Base-by-base conservation (phyloP, 2,329 filamentous ascomycete genomes). In the Pseudogymnoascus verrucosus region DNA sequence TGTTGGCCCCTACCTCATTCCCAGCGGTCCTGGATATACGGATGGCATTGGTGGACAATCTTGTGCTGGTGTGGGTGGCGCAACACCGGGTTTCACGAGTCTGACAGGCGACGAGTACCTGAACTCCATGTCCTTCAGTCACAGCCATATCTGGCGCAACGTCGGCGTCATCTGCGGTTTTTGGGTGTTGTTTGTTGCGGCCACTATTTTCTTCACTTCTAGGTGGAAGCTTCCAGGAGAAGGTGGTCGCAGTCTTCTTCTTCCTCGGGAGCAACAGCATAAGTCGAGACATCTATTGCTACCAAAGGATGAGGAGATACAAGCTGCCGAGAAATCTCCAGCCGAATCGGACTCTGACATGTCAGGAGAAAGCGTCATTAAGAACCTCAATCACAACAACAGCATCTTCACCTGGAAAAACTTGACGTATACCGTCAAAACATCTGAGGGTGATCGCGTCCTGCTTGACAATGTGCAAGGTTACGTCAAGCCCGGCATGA, bases 401-500 rank as follows among this genome's bases (percentile, higher is more conserved):
- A 87, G 84, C 0, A 78, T 89, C 0, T 90, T 91, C 69, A 91
- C 89, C 0, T 92, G 89, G 87, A 88, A 88, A 71, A 82, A 90
- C 64, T 81, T 92, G 0, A 68, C 68, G 1, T 91, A 91, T 70
- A 89, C 84, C 0, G 88, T 92, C 65, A 82, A 85, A 67, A 86
- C 83, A 0, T 78, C 82, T 0, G 73, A 75, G 0, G 84, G 83
- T 6, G 78, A 91, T 82, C 84, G 88, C 6, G 78, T 84, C 11
- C 85, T 96, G 64, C 78, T 96, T 6, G 86, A 95, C 67, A 83
- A 93, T 64, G 89, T 96, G 1, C 85, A 92, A 68, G 91, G 91
- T 2, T 96, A 88, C 84, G 86, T 90, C 67, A 89, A 89, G 73
- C 87, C 87, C 12, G 87, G 87, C 64, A 89, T 84, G 61, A 74